phyloP scores from a whole-genome alignment of 192 early-diverging fungal genomes.

The Coemansia umbellata region DNA sequence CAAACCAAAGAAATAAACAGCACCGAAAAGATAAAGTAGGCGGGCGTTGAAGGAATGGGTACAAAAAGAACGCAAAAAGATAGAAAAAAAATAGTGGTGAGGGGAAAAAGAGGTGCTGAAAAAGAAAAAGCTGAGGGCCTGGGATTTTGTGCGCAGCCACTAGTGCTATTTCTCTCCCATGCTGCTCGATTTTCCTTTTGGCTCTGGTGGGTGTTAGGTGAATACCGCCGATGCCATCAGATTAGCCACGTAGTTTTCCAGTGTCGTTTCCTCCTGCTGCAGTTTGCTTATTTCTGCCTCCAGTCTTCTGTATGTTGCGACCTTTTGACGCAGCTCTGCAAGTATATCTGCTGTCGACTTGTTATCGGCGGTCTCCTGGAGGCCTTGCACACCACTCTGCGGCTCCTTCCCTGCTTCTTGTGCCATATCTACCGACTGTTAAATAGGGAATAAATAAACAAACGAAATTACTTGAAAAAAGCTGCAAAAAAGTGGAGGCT shows the following conservation, averaged over 20 bases:
- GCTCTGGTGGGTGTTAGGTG: slow-evolving; percentile 11
- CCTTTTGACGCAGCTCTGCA: slow-evolving; percentile 14
- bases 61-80: slow-evolving; percentile 1
- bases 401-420: no score
- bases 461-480: no score
- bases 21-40: slow-evolving; percentile 1
- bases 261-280: slow-evolving; percentile 26
- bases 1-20: slow-evolving; percentile 1
- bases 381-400: no score
- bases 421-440: no score
- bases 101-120: not conserved
- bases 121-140: not conserved
- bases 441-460: no score
- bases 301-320: slow-evolving; percentile 27
- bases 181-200: no score
- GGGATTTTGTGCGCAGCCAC: slow-evolving; percentile 11
- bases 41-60: not conserved
- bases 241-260: slow-evolving; percentile 48
- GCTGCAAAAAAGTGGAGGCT: no score
- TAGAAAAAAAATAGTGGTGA: not conserved
- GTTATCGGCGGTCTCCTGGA: no score
- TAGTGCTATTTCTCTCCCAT: no score
- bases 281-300: slow-evolving; percentile 24
- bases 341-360: slow-evolving; percentile 7
- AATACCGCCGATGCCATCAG: slow-evolving; percentile 48